A percentile compares a stretch with the other conserved stretches of the same genome.
These are phyloP conservation scores for Hanseniaspora occidentalis DNA, from an alignment of 805 yeast species.

Conservation along the genomic window DNA sequence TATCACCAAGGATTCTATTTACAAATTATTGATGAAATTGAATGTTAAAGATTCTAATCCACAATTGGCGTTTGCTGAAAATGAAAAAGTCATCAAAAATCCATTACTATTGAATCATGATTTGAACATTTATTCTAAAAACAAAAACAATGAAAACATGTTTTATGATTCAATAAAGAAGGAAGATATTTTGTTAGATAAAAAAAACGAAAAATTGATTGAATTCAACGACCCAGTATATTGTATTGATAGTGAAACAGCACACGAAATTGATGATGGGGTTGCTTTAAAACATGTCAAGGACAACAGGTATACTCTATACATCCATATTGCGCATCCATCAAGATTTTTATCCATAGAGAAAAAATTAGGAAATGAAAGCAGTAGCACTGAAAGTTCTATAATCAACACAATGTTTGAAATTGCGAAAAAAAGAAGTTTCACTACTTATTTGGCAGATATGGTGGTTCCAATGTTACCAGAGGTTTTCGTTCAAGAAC, in stretches of 20 bases:
- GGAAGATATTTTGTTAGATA: constrained; percentile 7
- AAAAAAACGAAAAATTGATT: constrained; percentile 1
- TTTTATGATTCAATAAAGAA: constrained; percentile 16
- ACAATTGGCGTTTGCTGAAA: no score
- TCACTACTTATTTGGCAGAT: constrained; percentile 67
- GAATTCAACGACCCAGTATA: constrained; percentile 30
- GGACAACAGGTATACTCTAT: constrained; percentile 30
- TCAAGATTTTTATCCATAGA: constrained; percentile 41
- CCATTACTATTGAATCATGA: constrained; percentile 41
- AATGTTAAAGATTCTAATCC: no score
- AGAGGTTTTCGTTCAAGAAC: constrained; percentile 31
- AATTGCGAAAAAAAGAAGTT: constrained; percentile 47
- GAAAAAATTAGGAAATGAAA: no score
- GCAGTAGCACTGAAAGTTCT: constrained; percentile 9
- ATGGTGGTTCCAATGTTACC: constrained; percentile 63
- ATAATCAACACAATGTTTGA: constrained; percentile 24
- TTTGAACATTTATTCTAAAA: constrained; percentile 29
- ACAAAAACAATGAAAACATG: constrained; percentile 32
- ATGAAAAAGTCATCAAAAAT: no score
- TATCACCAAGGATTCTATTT: background rate
- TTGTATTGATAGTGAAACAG: constrained; percentile 71
- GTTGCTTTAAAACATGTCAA: constrained; percentile 39
- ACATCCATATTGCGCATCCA: constrained; percentile 83
- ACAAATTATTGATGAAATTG: background rate
- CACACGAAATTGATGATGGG: constrained; percentile 93